These are phyloP conservation scores for Wickerhamomyces sp. DNA, from an alignment of 1,139 yeast genomes.

Conservation along the genomic window DNA sequence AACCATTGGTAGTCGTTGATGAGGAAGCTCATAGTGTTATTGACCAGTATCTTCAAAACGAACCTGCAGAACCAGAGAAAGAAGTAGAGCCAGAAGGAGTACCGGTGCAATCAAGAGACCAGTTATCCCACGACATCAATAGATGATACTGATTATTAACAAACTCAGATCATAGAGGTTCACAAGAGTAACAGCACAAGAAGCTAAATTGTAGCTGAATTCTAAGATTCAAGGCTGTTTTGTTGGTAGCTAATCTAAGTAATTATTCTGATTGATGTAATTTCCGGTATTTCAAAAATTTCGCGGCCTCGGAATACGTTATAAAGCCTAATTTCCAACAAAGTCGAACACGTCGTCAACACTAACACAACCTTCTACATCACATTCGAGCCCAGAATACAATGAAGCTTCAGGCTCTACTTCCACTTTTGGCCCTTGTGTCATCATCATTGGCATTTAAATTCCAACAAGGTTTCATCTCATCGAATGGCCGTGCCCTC, in stretches of 20 bases:
- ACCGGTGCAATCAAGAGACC: neutral
- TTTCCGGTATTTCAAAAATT: neutral
- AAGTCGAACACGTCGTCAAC: neutral
- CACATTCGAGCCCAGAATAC: neutral
- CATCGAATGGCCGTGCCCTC: constrained; percentile 7
- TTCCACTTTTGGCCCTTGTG: constrained; percentile 10
- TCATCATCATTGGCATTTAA: constrained; percentile 9
- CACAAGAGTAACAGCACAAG: too few species aligned
- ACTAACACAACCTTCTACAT: too few species aligned
- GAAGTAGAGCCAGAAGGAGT: neutral
- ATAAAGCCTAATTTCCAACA: neutral
- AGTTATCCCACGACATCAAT: neutral
- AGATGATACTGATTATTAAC: too few species aligned
- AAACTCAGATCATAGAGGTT: too few species aligned
- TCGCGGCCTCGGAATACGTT: neutral
- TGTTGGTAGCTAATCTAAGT: neutral
- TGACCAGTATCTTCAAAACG: neutral
- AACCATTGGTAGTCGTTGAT: neutral
- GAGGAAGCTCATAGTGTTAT: neutral
- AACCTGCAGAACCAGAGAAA: neutral
- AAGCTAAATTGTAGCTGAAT: too few species aligned
- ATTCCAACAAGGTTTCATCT: constrained; percentile 11
- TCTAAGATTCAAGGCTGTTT: neutral
- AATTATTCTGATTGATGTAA: neutral
- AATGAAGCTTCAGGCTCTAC: constrained; percentile 13